These are phyloP conservation scores for Yamadazyma jaroonii DNA, from an alignment of 1,139 yeast species.

Conservation along the genomic window DNA sequence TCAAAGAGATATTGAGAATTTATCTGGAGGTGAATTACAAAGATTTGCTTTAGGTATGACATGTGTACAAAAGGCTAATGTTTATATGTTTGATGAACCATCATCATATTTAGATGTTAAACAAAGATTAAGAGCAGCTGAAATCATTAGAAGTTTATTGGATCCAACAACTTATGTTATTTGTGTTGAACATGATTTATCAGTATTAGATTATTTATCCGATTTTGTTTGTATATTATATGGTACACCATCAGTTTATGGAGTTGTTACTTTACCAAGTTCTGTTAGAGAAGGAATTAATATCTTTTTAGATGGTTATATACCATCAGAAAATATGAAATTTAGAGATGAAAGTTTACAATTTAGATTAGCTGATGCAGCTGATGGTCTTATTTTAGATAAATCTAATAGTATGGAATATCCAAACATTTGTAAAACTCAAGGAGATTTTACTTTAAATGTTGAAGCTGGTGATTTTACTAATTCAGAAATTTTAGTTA, in stretches of 20 bases:
- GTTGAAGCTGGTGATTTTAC: conserved; percentile 89
- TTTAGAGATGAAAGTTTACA: conserved; percentile 94
- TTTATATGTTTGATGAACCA: conserved; percentile 99
- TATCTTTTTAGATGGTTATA: conserved; percentile 95
- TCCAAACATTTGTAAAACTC: conserved; percentile 83
- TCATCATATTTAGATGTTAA: conserved; percentile 97
- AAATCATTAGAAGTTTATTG: conserved; percentile 82
- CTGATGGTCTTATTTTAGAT: conserved; percentile 73
- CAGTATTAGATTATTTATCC: conserved; percentile 92
- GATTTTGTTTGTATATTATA: conserved; percentile 94
- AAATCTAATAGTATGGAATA: conserved; percentile 75
- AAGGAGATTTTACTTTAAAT: conserved; percentile 88
- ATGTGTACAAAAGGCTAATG: conserved; percentile 91
- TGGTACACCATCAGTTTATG: conserved; percentile 97
- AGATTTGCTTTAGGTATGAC: conserved; percentile 98
- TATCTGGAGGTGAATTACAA: conserved; percentile 98
- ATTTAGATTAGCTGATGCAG: conserved; percentile 91
- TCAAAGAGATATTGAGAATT: conserved; percentile 80
- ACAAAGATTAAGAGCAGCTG: conserved; percentile 97
- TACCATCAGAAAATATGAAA: conserved; percentile 94
- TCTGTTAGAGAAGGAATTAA: conserved; percentile 99
- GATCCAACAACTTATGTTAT: conserved; percentile 78
- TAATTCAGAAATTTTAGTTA: conserved; percentile 93
- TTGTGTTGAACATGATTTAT: conserved; percentile 97
- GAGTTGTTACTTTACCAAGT: conserved; percentile 94